Evolutionary conservation across 257 asterid species (phyloP), one percentile per base, ranked within the genome.

Genomic region (Pogostemon cablin): DNA sequence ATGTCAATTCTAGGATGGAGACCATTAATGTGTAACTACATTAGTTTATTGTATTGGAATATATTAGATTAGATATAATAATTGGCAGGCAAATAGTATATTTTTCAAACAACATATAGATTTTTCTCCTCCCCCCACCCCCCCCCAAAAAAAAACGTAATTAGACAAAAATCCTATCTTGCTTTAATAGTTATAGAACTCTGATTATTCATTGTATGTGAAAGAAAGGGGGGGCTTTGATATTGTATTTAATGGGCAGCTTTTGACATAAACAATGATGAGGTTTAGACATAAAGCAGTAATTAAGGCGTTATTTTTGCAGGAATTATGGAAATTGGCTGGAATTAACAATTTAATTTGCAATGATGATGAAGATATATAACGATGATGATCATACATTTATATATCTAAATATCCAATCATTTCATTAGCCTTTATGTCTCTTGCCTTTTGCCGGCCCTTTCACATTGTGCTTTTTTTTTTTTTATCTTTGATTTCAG

Each of bases 301-400:
- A 42, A 80, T 86, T 73, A 53, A 57, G 88, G 88, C 85, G 85
- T 77, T 75, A 78, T 52, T 75, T 68, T 65, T 73, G 86, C 77
- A 72, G 73, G 59, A 50, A 49, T 49, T 4, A 56, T 69, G 74
- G 66, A 58, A 61, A 43, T 46, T 71, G 77, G 75, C 77, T 72
- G 79, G 71, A 65, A 63, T 72, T 43, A 52, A 52, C 58, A 8
- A 37, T 34, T 9, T 57, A 34, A 57, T 48, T 11, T 38, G 47
- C 57, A 10, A 70, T 47, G 61, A 47, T 69, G 57, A 42, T 63
- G 39, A 38, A 44, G 67, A 69, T 77, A 61, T 25, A 70, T 75
- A 59, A 62, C 71, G 39, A 61, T 62, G 58, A 38, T 55, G 25
- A 7, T 8, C 47, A 39, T 48, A 52, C 60, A 50, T 61, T 60